Evolutionary conservation across 2,329 filamentous ascomycete species (phyloP).

Genomic region (Colletotrichum spinosum): DNA sequence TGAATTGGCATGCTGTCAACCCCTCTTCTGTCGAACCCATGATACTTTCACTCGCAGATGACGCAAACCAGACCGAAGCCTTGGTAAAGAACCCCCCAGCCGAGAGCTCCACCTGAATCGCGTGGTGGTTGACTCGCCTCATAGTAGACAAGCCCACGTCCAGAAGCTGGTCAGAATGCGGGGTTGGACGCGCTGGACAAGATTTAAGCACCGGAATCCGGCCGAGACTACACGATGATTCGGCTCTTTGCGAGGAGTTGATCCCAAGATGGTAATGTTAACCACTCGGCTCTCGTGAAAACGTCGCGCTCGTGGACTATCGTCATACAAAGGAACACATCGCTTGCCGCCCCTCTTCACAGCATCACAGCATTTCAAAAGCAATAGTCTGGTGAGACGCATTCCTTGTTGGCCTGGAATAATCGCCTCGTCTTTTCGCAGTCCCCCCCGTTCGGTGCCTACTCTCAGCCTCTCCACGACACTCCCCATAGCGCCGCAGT

Average conservation of each 20-base stretch:
- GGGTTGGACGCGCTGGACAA: constrained; percentile 21
- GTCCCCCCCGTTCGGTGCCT: background rate
- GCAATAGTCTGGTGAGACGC: background rate
- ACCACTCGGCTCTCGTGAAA: constrained; percentile 10
- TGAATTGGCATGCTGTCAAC: background rate
- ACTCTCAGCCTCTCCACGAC: background rate
- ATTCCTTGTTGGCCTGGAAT: background rate
- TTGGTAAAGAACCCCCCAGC: no score
- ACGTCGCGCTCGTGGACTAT: background rate
- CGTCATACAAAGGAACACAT: constrained; percentile 16
- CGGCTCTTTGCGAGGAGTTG: constrained; percentile 1
- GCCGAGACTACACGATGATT: constrained; percentile 16
- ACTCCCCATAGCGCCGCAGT: background rate
- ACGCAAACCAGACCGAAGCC: no score
- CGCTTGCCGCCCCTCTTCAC: background rate
- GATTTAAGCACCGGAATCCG: constrained; percentile 27
- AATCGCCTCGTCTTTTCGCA: background rate
- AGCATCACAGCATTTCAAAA: background rate
- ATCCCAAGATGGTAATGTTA: constrained; percentile 18
- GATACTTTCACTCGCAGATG: background rate
- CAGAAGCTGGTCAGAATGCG: constrained; percentile 11
- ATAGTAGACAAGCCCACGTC: constrained; percentile 6
- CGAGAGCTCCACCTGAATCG: no score
- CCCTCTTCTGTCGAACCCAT: constrained; percentile 2
- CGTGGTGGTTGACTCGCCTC: constrained; percentile 18